A percentile compares a stretch with the other conserved stretches of the same genome.
phyloP scores from a whole-genome alignment of 805 yeast species.

The Lachancea kluyveri region DNA sequence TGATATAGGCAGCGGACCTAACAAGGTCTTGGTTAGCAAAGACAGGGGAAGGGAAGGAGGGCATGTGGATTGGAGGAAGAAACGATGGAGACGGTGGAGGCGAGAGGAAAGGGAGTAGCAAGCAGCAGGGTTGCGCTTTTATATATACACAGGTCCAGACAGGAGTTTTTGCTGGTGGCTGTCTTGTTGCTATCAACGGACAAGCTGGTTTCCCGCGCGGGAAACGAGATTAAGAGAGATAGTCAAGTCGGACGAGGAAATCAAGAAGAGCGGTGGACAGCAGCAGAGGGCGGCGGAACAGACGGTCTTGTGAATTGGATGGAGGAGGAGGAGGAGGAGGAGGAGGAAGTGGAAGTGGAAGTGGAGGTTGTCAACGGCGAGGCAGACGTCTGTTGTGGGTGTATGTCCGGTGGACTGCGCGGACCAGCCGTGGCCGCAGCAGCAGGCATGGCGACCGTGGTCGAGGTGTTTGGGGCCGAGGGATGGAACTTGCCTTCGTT shows the following conservation, averaged over 20 bases:
- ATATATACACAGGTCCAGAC: too few species aligned
- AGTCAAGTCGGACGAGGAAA: not conserved
- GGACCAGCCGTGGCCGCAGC: slow-evolving; percentile 1
- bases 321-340: slow-evolving; percentile 1
- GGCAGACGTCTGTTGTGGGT: not conserved
- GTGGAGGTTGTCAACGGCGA: not conserved
- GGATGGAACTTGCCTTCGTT: slow-evolving; percentile 40
- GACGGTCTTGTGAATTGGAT: slow-evolving; percentile 4
- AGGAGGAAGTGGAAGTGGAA: not conserved
- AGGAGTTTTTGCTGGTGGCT: too few species aligned
- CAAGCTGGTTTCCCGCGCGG: slow-evolving; percentile 9
- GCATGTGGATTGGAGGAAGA: not conserved
- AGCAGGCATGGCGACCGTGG: slow-evolving; percentile 5
- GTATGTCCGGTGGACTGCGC: slow-evolving; percentile 1
- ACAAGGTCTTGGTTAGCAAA: slow-evolving; percentile 46
- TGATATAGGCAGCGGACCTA: slow-evolving; percentile 55
- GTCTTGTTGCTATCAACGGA: too few species aligned
- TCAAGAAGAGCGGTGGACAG: not conserved
- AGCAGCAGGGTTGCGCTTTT: too few species aligned
- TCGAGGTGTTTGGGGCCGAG: slow-evolving; percentile 3
- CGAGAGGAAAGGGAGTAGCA: not conserved
- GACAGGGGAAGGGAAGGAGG: too few species aligned
- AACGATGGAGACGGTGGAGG: not conserved
- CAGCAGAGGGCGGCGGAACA: slow-evolving; percentile 7
- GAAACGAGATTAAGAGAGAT: not conserved